Evolutionary conservation across 2,329 filamentous ascomycete genomes (phyloP).

Genomic region (Zasmidium cellare): DNA sequence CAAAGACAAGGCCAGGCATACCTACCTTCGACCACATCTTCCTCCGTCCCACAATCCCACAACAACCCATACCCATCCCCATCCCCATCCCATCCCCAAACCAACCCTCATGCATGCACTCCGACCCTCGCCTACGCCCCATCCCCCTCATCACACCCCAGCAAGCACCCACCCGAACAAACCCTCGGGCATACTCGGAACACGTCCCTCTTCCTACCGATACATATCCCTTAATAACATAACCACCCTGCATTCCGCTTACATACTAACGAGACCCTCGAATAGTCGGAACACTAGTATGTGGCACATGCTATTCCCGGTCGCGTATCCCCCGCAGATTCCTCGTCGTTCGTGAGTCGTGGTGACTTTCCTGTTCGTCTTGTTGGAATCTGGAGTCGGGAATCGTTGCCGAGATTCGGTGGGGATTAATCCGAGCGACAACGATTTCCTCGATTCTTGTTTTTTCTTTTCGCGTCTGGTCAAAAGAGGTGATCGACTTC

Average conservation of each 20-base stretch:
- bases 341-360: neutral
- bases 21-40: too few species aligned
- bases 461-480: too few species aligned
- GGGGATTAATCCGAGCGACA: neutral
- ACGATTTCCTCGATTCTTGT: too few species aligned
- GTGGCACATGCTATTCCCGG: neutral
- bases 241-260: too few species aligned
- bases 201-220: neutral
- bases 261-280: too few species aligned
- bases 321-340: neutral
- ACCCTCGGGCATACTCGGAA: neutral
- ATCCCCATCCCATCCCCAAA: neutral
- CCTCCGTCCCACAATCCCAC: neutral
- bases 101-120: too few species aligned
- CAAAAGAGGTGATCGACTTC: too few species aligned
- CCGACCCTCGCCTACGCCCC: neutral
- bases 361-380: too few species aligned
- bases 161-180: neutral
- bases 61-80: neutral
- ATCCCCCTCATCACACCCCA: neutral
- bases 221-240: neutral
- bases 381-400: neutral
- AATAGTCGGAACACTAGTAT: too few species aligned
- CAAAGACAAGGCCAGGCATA: too few species aligned
- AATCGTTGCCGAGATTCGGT: neutral